Evolutionary conservation across 305 asterid species (phyloP), one percentile per base, ranked within the genome.

Genomic region (Solanum hybrid): DNA sequence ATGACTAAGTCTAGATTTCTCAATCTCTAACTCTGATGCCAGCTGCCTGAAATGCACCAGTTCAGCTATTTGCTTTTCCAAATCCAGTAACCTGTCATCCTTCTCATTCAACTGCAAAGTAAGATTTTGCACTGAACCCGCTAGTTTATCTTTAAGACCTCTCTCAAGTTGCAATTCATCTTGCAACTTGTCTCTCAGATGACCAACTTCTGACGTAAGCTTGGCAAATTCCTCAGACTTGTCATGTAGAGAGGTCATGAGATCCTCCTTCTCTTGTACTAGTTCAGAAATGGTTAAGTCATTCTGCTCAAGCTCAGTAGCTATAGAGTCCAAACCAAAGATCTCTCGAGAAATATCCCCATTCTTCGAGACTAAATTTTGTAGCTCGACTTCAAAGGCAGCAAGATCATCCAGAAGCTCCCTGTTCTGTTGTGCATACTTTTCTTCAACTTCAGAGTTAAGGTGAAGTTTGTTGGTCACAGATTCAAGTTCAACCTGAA

Each of bases 401-500:
- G 93, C 92, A 89, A 98, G 94, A 93, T 95, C 97, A 74, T 91
- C 94, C 92, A 98, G 93, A 86, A 98, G 96, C 86, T 92, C 93
- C 89, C 88, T 87, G 90, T 89, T 93, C 92, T 94, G 93, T 90
- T 92, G 91, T 34, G 88, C 89, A 86, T 91, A 92, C 31, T 91
- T 94, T 90, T 93, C 98, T 89, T 95, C 98, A 26, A 93, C 90
- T 89, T 96, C 97, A 69, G 94, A 93, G 91, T 93, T 93, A 29
- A 89, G 87, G 81, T 93, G 94, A 84, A 95, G 86, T 93, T 94
- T 97, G 40, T 93, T 92, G 51, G 94, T 95, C 91, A 98, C 91
- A 73, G 94, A 92, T 89, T 97, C 98, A 61, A 98, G 93, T 90
- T 95, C 95, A 87, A 92, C 90, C 90, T 95, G 97, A 93, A 98